Base-by-base conservation (phyloP, 108 stramenopile species). In the Pseudonitzschia delicatissima region DNA sequence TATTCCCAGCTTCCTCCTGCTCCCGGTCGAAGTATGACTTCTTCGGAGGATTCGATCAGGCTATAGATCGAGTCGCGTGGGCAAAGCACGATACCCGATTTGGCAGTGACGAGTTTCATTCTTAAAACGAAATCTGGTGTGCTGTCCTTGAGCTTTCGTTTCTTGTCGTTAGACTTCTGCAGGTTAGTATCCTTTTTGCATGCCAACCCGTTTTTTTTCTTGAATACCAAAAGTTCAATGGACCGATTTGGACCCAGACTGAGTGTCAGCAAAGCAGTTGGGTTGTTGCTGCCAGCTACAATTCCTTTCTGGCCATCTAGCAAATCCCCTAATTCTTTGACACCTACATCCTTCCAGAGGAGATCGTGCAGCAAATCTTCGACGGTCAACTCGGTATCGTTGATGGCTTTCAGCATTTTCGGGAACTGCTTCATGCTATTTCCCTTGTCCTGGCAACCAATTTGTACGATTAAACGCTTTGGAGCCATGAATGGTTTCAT, bases 291-390 rank as follows among this genome's bases (percentile, higher is more conserved):
- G 13, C 21, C 18, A 7, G 25, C 21, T 0, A n/a, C n/a, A n/a
- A n/a, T n/a, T n/a, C n/a, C n/a, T n/a, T 23, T 11, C 13, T 51
- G 50, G 20, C 20, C 50, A 0, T 33, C 12, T 17, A 58, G 34
- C 0, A 34, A 13, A 3, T 33, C 11, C 57, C 32, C 3, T 21
- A 58, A 21, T n/a, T 34, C 12, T 6, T 0, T 0, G 28, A 13
- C 13, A 4, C 4, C 8, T 6, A 58, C n/a, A 15, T 58, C 57
- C 32, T 13, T 33, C 0, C 31, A 36, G 31, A 58, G 17, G 7
- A 58, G 17, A 13, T 58, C 57, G 33, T 58, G 28, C 57, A 58
- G 15, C 57, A 28, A 58, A 58, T 58, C 57, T 32, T 58, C 34
- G 11, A 58, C 57, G n/a, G 32, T 17, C 26, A 33, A 28, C 12